Percentiles rank a stretch among this genome's conserved stretches.
Evolutionary conservation across 257 asterid genomes (phyloP).

Genomic region (Cynanchum wilfordii): DNA sequence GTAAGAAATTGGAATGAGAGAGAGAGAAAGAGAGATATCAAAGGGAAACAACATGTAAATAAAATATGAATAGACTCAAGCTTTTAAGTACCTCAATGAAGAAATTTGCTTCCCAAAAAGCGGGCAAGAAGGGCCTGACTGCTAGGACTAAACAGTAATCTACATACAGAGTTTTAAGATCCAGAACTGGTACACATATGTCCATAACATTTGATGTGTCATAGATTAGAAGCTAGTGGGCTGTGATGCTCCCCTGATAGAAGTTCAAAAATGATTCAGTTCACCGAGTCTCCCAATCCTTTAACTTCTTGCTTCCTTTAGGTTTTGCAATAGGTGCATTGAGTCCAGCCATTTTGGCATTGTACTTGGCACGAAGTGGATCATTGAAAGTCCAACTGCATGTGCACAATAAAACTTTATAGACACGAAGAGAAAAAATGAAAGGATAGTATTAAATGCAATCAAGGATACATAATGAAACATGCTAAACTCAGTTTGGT

Average conservation of each 20-base stretch:
- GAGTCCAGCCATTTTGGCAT: slow-evolving; percentile 91
- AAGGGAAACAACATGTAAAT: neutral
- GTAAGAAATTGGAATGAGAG: neutral
- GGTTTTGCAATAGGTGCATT: slow-evolving; percentile 77
- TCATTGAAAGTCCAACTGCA: slow-evolving; percentile 92
- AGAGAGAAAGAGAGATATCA: neutral
- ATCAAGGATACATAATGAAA: neutral
- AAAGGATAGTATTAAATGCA: neutral
- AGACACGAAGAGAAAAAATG: neutral
- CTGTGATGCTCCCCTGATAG: neutral
- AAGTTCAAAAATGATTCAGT: neutral
- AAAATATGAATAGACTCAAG: neutral
- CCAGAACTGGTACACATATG: neutral
- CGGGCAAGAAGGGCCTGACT: neutral
- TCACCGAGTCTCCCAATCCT: slow-evolving; percentile 73
- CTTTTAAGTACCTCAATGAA: neutral
- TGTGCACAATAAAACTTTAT: slow-evolving; percentile 7
- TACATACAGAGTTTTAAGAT: neutral
- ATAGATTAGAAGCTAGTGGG: neutral
- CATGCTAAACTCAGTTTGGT: neutral
- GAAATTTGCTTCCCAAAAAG: slow-evolving; percentile 1
- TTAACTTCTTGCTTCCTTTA: slow-evolving; percentile 87
- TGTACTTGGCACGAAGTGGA: slow-evolving; percentile 77
- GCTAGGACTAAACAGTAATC: neutral
- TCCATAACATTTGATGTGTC: neutral